Evolutionary conservation across 208 protist species (phyloP).

Genomic region (Crithidia expoeki): DNA sequence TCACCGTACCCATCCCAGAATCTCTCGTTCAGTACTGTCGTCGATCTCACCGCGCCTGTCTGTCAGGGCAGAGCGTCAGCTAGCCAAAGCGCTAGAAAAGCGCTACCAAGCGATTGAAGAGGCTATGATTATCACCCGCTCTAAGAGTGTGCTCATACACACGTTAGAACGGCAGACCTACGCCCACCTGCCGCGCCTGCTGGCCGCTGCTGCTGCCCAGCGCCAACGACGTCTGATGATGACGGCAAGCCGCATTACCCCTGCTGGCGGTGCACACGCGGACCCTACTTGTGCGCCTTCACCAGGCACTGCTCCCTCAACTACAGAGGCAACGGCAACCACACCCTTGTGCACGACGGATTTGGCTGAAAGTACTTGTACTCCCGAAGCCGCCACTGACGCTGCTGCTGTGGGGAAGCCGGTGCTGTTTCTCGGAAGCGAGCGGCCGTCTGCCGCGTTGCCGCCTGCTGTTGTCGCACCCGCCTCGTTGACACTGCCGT

Average conservation of each 20-base stretch:
- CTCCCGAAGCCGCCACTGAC: background rate
- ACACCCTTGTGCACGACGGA: too few relatives aligned
- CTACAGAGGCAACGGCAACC: conserved; percentile 5
- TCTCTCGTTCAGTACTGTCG: background rate
- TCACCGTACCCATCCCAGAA: background rate
- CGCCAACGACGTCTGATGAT: conserved; percentile 25
- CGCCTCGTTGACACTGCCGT: conserved; percentile 15
- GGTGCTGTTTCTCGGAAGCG: conserved; percentile 21
- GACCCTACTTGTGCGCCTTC: background rate
- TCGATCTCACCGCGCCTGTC: conserved; percentile 18
- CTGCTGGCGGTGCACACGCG: background rate
- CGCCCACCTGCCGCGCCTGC: conserved; percentile 22
- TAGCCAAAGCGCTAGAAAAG: conserved; percentile 17
- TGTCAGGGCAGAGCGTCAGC: background rate
- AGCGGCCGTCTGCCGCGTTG: conserved; percentile 2
- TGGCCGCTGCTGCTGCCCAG: conserved; percentile 22
- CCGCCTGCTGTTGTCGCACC: conserved; percentile 2
- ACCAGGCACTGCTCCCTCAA: background rate
- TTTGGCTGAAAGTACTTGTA: too few relatives aligned
- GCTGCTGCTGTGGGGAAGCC: background rate
- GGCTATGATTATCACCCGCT: conserved; percentile 65
- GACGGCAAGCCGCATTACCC: background rate
- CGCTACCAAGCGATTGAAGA: conserved; percentile 62
- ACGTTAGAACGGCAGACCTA: conserved; percentile 37
- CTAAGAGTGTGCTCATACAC: conserved; percentile 60